Evolutionary conservation across 2,329 filamentous ascomycete species (phyloP).

Genomic region (Monilinia aucupariae): DNA sequence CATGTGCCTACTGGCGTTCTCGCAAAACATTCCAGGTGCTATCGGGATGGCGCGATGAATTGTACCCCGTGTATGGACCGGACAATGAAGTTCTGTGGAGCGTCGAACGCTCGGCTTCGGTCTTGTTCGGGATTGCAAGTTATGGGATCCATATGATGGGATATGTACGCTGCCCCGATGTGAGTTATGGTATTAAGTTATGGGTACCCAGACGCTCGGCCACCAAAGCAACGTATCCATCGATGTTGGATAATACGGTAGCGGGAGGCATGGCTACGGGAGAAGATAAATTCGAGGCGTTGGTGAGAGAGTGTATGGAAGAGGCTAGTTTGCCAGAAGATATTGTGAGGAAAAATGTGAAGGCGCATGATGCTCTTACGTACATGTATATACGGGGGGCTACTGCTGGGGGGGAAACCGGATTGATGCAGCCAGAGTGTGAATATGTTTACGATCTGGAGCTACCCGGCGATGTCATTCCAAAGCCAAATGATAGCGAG

Average conservation of each 20-base stretch:
- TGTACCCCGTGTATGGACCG: slow-evolving; percentile 69
- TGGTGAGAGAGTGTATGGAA: slow-evolving; percentile 81
- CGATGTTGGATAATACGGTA: slow-evolving; percentile 83
- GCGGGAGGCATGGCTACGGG: slow-evolving; percentile 76
- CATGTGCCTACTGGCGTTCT: slow-evolving; percentile 63
- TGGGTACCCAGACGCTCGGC: slow-evolving; percentile 77
- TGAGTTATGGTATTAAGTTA: slow-evolving; percentile 58
- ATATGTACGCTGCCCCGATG: slow-evolving; percentile 51
- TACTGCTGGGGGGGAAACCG: slow-evolving; percentile 71
- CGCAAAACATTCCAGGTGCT: slow-evolving; percentile 69
- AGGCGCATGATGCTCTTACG: slow-evolving; percentile 64
- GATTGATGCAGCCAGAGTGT: slow-evolving; percentile 81
- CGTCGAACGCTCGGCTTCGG: slow-evolving; percentile 70
- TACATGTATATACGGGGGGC: slow-evolving; percentile 79
- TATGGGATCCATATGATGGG: slow-evolving; percentile 81
- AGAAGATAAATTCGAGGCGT: slow-evolving; percentile 72
- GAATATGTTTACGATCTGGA: slow-evolving; percentile 90
- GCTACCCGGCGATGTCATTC: slow-evolving; percentile 61
- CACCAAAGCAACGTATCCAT: slow-evolving; percentile 78
- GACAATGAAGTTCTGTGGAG: slow-evolving; percentile 60
- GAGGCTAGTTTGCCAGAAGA: slow-evolving; percentile 75
- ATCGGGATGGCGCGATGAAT: slow-evolving; percentile 72
- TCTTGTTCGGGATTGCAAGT: slow-evolving; percentile 68
- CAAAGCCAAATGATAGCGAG: slow-evolving; percentile 78
- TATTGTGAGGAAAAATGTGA: slow-evolving; percentile 57